Percentiles rank a stretch among this genome's conserved stretches.
These are phyloP conservation scores for Penicillium glabrum DNA, from an alignment of 2,329 filamentous ascomycete species.

Conservation along the genomic window DNA sequence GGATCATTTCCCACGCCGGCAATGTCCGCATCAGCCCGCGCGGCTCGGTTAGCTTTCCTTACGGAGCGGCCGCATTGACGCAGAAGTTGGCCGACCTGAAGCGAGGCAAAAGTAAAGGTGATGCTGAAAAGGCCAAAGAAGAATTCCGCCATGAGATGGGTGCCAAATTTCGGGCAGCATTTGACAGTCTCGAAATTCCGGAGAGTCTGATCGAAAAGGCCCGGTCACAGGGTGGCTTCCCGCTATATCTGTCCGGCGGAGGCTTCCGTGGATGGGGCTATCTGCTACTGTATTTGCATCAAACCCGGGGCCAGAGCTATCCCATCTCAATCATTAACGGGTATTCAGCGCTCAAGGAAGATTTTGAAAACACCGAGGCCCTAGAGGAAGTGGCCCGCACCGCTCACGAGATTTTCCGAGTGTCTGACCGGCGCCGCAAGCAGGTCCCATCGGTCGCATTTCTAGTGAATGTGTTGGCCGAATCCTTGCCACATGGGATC, in stretches of 20 bases:
- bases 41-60: constrained; percentile 65
- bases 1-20: constrained; percentile 58
- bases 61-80: constrained; percentile 66
- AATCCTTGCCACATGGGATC: constrained; percentile 65
- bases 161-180: constrained; percentile 59
- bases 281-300: constrained; percentile 75
- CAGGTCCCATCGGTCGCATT: constrained; percentile 83
- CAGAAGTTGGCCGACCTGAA: constrained; percentile 53
- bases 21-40: constrained; percentile 52
- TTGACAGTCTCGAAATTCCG: constrained; percentile 59
- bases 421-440: constrained; percentile 72
- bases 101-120: constrained; percentile 37
- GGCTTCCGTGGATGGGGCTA: constrained; percentile 88
- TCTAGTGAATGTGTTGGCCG: constrained; percentile 69
- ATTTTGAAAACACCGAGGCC: constrained; percentile 29
- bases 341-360: constrained; percentile 59
- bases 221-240: constrained; percentile 53
- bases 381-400: constrained; percentile 28
- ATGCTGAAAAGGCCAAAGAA: constrained; percentile 43
- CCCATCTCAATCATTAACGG: constrained; percentile 78
- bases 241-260: constrained; percentile 81
- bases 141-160: constrained; percentile 45
- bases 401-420: constrained; percentile 57
- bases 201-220: constrained; percentile 48
- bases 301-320: constrained; percentile 63